phyloP scores from a whole-genome alignment of 805 yeast species.

The Ogataea parapolymorpha region DNA sequence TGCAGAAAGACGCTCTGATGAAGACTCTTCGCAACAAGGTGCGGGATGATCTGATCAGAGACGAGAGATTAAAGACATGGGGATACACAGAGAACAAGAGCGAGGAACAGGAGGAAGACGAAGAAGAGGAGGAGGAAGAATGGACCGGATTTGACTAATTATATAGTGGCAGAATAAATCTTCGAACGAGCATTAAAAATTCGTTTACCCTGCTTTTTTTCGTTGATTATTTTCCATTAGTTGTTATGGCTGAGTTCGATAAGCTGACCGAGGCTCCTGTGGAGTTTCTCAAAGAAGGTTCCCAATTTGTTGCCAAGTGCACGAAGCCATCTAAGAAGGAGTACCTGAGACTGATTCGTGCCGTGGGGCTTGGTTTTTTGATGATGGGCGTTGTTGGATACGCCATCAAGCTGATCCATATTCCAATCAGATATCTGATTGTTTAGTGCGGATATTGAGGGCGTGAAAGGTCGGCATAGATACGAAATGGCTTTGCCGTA shows the following conservation, averaged over 20 bases:
- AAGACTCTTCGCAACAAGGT: conserved; percentile 67
- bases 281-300: conserved; percentile 89
- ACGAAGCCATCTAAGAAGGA: conserved; percentile 91
- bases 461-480: too few species aligned
- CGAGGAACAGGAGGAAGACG: conserved; percentile 30
- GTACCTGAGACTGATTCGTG: conserved; percentile 83
- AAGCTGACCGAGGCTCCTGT: conserved; percentile 81
- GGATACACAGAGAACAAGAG: conserved; percentile 39
- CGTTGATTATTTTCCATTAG: conserved; percentile 8
- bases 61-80: conserved; percentile 64
- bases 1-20: conserved; percentile 46
- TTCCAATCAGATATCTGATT: conserved; percentile 93
- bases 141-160: conserved; percentile 31
- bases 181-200: conserved; percentile 5
- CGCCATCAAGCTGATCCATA: conserved; percentile 88
- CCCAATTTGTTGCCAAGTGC: conserved; percentile 84
- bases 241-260: conserved; percentile 46
- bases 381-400: conserved; percentile 98
- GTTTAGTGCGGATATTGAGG: conserved; percentile 42
- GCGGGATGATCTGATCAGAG: conserved; percentile 61
- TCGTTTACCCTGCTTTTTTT: conserved; percentile 12
- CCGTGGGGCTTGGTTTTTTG: conserved; percentile 94
- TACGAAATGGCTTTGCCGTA: too few species aligned
- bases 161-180: conserved; percentile 3
- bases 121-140: conserved; percentile 23